phyloP scores from a whole-genome alignment of 176 grass and related monocot genomes.

The Eleusine coracana region DNA sequence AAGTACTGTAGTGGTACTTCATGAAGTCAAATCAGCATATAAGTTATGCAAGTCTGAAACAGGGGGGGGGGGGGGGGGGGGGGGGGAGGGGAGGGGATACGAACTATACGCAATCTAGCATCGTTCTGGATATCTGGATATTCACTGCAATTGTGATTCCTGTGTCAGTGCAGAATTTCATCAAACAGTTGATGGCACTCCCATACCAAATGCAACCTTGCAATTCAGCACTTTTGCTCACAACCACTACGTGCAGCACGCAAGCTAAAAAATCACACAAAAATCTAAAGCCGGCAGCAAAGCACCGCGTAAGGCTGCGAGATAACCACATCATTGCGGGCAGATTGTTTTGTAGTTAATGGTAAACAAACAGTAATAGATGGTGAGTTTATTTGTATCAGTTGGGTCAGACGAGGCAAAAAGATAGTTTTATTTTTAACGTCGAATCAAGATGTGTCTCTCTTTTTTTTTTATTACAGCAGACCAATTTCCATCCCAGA shows the following conservation, averaged over 20 bases:
- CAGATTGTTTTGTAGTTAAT: neutral
- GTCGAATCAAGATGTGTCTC: too few species aligned
- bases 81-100: too few species aligned
- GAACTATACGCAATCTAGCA: neutral
- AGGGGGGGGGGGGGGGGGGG: too few species aligned
- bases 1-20: too few species aligned
- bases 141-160: neutral
- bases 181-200: constrained; percentile 7
- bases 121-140: neutral
- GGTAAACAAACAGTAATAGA: too few species aligned
- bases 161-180: constrained; percentile 1
- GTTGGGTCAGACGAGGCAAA: too few species aligned
- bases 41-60: neutral
- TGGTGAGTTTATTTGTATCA: too few species aligned
- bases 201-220: neutral
- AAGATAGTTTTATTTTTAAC: too few species aligned
- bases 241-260: neutral
- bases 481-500: too few species aligned
- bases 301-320: neutral
- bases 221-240: neutral
- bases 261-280: neutral
- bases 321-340: neutral
- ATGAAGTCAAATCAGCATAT: too few species aligned
- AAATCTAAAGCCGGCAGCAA: neutral
- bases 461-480: too few species aligned